phyloP scores from a whole-genome alignment of 148 eudicot species.

The Vaccinium darrowii region DNA sequence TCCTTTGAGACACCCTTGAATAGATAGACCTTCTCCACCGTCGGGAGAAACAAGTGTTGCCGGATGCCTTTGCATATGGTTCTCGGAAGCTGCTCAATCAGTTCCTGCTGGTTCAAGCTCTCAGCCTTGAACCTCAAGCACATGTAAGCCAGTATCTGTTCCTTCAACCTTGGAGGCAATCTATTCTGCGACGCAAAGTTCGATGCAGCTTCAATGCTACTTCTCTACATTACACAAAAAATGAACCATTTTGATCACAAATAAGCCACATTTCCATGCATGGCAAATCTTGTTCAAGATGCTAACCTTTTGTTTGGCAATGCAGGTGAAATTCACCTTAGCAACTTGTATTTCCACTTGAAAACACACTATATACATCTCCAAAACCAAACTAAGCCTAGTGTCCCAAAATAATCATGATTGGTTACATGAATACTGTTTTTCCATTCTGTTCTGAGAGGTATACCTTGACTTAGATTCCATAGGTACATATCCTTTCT shows the following conservation, averaged over 20 bases:
- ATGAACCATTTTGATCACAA: not conserved
- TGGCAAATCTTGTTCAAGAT: not conserved
- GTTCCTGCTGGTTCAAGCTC: slow-evolving; percentile 75
- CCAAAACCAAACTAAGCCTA: not conserved
- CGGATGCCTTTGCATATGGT: slow-evolving; percentile 68
- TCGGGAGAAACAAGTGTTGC: slow-evolving; percentile 69
- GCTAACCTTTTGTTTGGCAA: not conserved
- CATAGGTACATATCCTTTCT: no score
- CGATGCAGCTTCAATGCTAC: slow-evolving; percentile 77
- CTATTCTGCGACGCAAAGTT: slow-evolving; percentile 64
- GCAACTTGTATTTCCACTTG: not conserved
- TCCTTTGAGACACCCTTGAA: slow-evolving; percentile 65
- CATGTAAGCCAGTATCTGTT: slow-evolving; percentile 80
- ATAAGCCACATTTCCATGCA: not conserved
- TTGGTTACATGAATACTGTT: no score
- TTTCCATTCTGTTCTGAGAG: no score
- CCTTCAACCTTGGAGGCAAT: slow-evolving; percentile 69
- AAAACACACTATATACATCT: not conserved
- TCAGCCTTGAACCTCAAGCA: slow-evolving; percentile 90
- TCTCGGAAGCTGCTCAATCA: slow-evolving; percentile 70
- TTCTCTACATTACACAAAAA: slow-evolving; percentile 33
- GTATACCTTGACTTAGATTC: no score
- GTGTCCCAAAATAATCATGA: no score
- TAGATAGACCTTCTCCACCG: slow-evolving; percentile 59
- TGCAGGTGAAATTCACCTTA: not conserved